Base-by-base conservation (phyloP, 2,329 filamentous ascomycete genomes). In the Cercospora sojina region DNA sequence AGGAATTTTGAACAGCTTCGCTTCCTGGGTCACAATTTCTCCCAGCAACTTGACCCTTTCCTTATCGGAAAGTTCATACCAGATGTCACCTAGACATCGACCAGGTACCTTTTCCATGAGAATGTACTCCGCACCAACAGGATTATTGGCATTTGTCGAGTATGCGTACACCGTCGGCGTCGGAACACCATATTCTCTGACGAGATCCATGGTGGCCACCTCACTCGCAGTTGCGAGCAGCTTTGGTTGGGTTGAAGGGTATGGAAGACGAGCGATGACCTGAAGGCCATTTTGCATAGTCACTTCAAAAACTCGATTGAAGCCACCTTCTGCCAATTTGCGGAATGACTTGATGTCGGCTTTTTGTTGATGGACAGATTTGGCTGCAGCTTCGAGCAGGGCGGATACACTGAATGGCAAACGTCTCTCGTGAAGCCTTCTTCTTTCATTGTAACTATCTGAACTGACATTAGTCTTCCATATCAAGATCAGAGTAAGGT, bases 171-270 rank as follows among this genome's bases (percentile, higher is more conserved):
- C 65, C 12, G 18, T 56, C 3, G 72, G 74, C 7, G 65, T 59
- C 31, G 72, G 73, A 5, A 76, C 47, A 16, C 67, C 66, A 35
- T 71, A 64, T 5, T 35, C 20, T 5, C 70, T 60, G 49, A 73
- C 65, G 12, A 69, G 65, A 20, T 70, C 66, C 69, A 76, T 72
- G 1, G 74, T 76, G 5, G 74, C 74, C 7, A 74, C 73, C 49
- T 74, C 74, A 64, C 72, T 75, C 3, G 74, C 72, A 8, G 68
- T 67, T 2, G 69, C 61, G 2, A 74, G 67, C 1, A 23, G 3
- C 38, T 62, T 69, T 18, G 70, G 73, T 29, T 72, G 57, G 6
- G 66, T 71, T 2, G 55, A 66, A 16, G 66, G 66, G 35, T 75
- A 75, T 9, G 71, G 73, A 2, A 75, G 55, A 41, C 72, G 70